Evolutionary conservation across 306 rosid genomes (phyloP).

Genomic region (Cajanus cajan): DNA sequence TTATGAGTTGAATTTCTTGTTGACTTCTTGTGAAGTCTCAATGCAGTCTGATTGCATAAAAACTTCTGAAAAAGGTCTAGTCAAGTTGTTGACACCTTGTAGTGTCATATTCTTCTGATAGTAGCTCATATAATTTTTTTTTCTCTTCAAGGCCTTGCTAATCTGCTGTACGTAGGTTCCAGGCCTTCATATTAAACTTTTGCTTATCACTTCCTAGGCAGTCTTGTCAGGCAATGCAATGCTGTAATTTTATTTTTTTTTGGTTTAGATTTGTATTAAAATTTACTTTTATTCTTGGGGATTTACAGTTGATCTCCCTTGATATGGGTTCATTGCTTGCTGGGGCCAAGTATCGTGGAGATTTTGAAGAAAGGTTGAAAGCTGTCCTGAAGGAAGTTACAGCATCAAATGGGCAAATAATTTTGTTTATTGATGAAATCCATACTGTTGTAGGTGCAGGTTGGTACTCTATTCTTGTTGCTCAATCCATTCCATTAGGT

Average conservation of each 20-base stretch:
- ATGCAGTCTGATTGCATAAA: neutral
- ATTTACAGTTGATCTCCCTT: conserved; percentile 77
- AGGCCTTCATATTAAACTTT: neutral
- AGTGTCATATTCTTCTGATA: neutral
- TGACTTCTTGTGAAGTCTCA: conserved; percentile 6
- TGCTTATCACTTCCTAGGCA: neutral
- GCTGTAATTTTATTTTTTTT: neutral
- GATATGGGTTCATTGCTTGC: conserved; percentile 97
- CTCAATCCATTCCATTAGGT: neutral
- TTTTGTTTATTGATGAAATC: conserved; percentile 95
- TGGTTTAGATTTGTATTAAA: conserved; percentile 2
- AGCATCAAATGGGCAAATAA: conserved; percentile 87
- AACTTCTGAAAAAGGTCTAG: conserved; percentile 2
- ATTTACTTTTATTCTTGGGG: conserved; percentile 21
- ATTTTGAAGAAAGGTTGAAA: conserved; percentile 94
- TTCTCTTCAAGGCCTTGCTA: neutral
- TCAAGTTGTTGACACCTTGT: conserved; percentile 18
- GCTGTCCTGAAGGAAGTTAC: conserved; percentile 96
- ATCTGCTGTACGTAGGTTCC: neutral
- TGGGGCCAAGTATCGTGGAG: conserved; percentile 95
- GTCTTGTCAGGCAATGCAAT: neutral
- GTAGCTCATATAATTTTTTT: neutral
- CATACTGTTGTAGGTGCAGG: conserved; percentile 99
- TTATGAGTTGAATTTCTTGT: neutral
- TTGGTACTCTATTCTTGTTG: conserved; percentile 33